These are phyloP conservation scores for Paecilomyces dactylethromorphus DNA, from an alignment of 2,329 filamentous ascomycete species.

Conservation along the genomic window DNA sequence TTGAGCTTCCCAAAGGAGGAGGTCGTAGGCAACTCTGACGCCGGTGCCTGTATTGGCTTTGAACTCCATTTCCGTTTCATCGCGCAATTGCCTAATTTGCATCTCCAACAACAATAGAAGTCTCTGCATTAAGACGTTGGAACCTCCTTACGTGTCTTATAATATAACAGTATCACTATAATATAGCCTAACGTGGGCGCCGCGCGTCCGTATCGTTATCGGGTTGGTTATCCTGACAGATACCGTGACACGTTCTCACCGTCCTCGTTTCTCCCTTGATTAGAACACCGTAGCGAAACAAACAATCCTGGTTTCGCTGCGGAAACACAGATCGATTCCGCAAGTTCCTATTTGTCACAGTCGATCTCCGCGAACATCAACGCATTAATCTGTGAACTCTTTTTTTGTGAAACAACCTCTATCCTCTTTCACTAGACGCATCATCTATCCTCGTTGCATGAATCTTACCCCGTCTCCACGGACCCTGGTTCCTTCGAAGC, in stretches of 20 bases:
- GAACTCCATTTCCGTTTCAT: background rate
- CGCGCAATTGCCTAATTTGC: background rate
- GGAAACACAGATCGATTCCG: background rate
- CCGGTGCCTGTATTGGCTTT: background rate
- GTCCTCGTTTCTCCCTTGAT: background rate
- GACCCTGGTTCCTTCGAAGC: background rate
- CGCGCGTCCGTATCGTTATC: background rate
- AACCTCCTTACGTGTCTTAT: background rate
- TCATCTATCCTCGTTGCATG: background rate
- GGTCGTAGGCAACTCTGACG: background rate
- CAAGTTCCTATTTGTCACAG: background rate
- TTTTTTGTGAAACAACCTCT: background rate
- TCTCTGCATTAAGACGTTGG: background rate
- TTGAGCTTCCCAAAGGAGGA: background rate
- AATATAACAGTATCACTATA: background rate
- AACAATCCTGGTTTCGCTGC: background rate
- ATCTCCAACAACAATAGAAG: background rate
- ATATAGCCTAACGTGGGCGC: background rate
- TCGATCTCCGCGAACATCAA: background rate
- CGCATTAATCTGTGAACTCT: background rate
- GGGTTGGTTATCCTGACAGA: background rate
- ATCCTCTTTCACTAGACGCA: background rate
- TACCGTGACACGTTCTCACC: background rate
- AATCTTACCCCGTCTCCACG: background rate
- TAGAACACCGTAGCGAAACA: background rate